Base-by-base conservation (phyloP, 371 early-diverging fungal genomes). In the Mortierella sp. region DNA sequence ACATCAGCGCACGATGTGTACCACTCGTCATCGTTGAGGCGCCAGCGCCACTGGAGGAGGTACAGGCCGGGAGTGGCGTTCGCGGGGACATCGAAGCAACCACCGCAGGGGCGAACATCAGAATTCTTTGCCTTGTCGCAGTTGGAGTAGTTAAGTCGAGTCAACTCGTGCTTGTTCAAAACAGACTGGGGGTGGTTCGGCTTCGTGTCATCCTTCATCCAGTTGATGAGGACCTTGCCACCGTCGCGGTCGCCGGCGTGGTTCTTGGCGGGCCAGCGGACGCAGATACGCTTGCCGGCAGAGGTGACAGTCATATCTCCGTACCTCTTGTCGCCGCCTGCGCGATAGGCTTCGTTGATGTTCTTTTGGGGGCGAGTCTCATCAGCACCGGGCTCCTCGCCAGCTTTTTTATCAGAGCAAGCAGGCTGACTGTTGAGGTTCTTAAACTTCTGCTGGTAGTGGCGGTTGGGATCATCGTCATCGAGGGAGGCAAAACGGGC, bases 221-320 rank as follows among this genome's bases (percentile, higher is more conserved):
- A 69, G 79, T 78, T 78, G 79, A 78, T 78, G 54, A 69, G 34
- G 19, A 78, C 79, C 10, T 31, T 28, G 31, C 34, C 67, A 34
- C 64, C 40, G 31, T 21, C 31, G 46, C 55, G 44, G 31, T 26
- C 54, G 34, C 64, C 54, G 28, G 74, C 74, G 50, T 78, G 79
- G 79, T 78, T 78, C 79, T 78, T 78, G 70, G 92, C 90, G 5
- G 90, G 90, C 73, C 90, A 91, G 44, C 91, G 92, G 82, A 91
- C 89, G 48, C 92, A 91, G 77, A 87, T 89, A 50, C 81, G 88
- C 26, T 88, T 88, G 69, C 91, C 91, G 73, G 89, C 91, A 24
- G 88, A 88, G 90, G 90, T 89, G 69, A 89, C 46, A 44, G 79
- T 73, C 79, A 78, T 78, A 54, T n/a, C n/a, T n/a, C n/a, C n/a